Evolutionary conservation across 495 filamentous ascomycete species (phyloP).

Genomic region (Recurvomyces mirabilis): DNA sequence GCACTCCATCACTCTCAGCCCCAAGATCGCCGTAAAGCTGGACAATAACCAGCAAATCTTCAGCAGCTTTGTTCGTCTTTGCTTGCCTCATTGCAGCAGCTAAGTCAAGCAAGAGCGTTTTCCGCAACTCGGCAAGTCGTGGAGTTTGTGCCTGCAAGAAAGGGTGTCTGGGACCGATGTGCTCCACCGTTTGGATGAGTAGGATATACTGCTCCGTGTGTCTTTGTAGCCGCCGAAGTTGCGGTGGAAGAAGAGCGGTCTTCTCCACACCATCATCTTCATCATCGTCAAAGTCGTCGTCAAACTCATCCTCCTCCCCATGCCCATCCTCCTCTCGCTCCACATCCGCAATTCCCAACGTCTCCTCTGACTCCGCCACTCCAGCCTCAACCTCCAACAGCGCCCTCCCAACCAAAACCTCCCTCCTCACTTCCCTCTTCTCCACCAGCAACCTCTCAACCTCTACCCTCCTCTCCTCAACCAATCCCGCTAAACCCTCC

Average conservation of each 20-base stretch:
- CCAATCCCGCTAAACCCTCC: conserved; percentile 42
- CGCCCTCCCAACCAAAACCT: conserved; percentile 40
- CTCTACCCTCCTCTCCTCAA: conserved; percentile 43
- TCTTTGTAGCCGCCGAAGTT: conserved; percentile 37
- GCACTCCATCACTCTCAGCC: conserved; percentile 55
- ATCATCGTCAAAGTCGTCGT: conserved; percentile 27
- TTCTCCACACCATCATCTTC: conserved; percentile 20
- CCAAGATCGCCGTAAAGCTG: conserved; percentile 67
- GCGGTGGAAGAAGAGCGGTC: conserved; percentile 30
- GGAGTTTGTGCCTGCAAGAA: conserved; percentile 50
- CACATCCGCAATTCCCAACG: conserved; percentile 40
- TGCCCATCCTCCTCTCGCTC: conserved; percentile 40
- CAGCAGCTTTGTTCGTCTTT: conserved; percentile 48
- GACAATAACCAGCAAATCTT: conserved; percentile 41
- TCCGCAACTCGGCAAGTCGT: conserved; percentile 49
- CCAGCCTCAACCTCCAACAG: conserved; percentile 37
- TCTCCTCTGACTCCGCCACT: conserved; percentile 57
- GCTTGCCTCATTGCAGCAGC: conserved; percentile 67
- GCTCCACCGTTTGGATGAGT: conserved; percentile 39
- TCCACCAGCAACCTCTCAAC: conserved; percentile 44
- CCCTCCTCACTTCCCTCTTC: conserved; percentile 39
- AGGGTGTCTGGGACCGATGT: conserved; percentile 51
- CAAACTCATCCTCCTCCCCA: no score
- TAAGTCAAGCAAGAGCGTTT: conserved; percentile 75
- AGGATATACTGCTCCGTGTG: conserved; percentile 49